These are phyloP conservation scores for Geotrichum cucujoidarum DNA, from an alignment of 1,139 yeast species.

Conservation along the genomic window DNA sequence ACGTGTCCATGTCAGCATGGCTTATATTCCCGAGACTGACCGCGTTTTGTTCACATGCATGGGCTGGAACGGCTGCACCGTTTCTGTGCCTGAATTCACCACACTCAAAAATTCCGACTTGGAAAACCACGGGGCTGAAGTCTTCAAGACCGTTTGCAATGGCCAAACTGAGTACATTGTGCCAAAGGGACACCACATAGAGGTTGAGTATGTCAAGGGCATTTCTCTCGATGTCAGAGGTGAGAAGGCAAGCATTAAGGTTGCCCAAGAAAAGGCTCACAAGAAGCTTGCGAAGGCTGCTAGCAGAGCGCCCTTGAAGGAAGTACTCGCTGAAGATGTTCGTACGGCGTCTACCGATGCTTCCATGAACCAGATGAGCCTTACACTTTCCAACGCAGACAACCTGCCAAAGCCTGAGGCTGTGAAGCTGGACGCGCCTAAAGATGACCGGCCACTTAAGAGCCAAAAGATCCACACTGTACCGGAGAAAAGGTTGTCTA, in stretches of 20 bases:
- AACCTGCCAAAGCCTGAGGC: neutral
- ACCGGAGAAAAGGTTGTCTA: neutral
- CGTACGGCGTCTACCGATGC: no score
- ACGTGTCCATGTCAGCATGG: slow-evolving; percentile 54
- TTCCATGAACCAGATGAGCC: no score
- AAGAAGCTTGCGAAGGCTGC: neutral
- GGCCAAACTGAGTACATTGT: slow-evolving; percentile 39
- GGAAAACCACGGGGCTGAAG: slow-evolving; percentile 28
- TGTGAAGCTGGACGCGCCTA: neutral
- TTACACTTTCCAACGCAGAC: neutral
- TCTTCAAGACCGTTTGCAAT: slow-evolving; percentile 21
- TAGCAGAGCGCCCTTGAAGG: neutral
- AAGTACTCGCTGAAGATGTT: neutral
- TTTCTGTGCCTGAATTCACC: slow-evolving; percentile 49
- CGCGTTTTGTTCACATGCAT: slow-evolving; percentile 48
- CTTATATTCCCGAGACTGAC: slow-evolving; percentile 33
- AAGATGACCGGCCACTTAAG: neutral
- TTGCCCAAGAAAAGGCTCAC: slow-evolving; percentile 39
- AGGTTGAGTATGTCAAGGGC: slow-evolving; percentile 53
- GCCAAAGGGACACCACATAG: slow-evolving; percentile 47
- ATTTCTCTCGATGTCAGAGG: slow-evolving; percentile 59
- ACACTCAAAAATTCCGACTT: slow-evolving; percentile 20
- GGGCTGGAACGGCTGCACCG: slow-evolving; percentile 66
- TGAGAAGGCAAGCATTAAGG: slow-evolving; percentile 52
- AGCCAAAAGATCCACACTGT: neutral